Conservation (phyloP, 2,329 filamentous ascomycete species). For the Talaromyces atroroseus region DNA sequence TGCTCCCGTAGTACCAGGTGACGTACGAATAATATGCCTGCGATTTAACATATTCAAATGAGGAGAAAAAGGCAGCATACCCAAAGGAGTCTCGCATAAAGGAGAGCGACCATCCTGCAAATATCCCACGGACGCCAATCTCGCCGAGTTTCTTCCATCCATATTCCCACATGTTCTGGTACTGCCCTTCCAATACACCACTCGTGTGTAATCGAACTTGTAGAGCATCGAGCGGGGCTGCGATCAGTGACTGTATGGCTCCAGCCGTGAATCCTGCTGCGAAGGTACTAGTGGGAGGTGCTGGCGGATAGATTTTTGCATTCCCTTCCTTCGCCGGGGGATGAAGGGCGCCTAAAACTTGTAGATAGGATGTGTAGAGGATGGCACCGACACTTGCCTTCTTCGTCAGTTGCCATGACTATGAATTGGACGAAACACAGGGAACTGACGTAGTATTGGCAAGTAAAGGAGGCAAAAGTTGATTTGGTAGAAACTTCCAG, state of each 20-base stretch:
- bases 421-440: background rate
- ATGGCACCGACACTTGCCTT: slow-evolving; percentile 52
- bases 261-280: slow-evolving; percentile 56
- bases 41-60: slow-evolving; percentile 59
- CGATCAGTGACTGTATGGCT: slow-evolving; percentile 55
- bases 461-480: slow-evolving; percentile 57
- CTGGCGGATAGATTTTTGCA: slow-evolving; percentile 57
- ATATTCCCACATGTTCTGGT: slow-evolving; percentile 61
- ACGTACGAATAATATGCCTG: slow-evolving; percentile 59
- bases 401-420: background rate
- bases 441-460: slow-evolving; percentile 53
- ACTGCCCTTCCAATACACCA: slow-evolving; percentile 55
- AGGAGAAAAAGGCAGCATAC: slow-evolving; percentile 57
- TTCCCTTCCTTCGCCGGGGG: slow-evolving; percentile 52
- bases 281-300: slow-evolving; percentile 50
- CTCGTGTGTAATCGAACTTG: slow-evolving; percentile 56
- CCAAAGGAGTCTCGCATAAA: slow-evolving; percentile 58
- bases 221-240: slow-evolving; percentile 59
- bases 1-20: slow-evolving; percentile 51
- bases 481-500: slow-evolving; percentile 60
- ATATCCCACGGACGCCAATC: slow-evolving; percentile 57
- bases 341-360: slow-evolving; percentile 53
- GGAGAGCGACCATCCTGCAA: slow-evolving; percentile 57
- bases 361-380: slow-evolving; percentile 59
- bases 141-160: slow-evolving; percentile 52